Conservation (phyloP, 306 rosid genomes). For the Acacia crassicarpa region DNA sequence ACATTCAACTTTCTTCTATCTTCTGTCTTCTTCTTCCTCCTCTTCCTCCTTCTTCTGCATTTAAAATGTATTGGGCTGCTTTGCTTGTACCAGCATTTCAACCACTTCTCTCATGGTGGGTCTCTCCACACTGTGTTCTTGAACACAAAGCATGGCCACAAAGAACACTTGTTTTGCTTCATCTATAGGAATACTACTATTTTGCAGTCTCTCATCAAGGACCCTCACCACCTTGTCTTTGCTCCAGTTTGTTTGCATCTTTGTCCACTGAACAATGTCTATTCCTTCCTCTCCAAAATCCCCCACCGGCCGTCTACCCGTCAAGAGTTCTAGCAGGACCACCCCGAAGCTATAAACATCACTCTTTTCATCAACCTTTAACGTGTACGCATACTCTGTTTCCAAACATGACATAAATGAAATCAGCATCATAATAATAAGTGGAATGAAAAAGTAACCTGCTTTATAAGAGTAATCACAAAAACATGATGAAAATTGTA, state of each 20-base stretch:
- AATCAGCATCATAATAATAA: not conserved
- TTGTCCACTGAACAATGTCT: slow-evolving; percentile 90
- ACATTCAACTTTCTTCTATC: slow-evolving; percentile 5
- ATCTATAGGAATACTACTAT: slow-evolving; percentile 47
- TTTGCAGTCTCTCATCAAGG: slow-evolving; percentile 54
- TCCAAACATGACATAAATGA: not conserved
- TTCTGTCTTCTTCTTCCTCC: not conserved
- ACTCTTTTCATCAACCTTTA: slow-evolving; percentile 81
- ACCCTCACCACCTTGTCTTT: slow-evolving; percentile 64
- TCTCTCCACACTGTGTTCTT: slow-evolving; percentile 83
- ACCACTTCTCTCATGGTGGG: slow-evolving; percentile 97
- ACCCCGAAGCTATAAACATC: slow-evolving; percentile 93
- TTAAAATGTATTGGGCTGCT: slow-evolving; percentile 61
- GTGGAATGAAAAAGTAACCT: not conserved
- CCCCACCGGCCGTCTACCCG: slow-evolving; percentile 76
- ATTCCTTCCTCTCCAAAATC: slow-evolving; percentile 87
- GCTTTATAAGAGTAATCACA: not conserved
- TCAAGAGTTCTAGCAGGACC: slow-evolving; percentile 71
- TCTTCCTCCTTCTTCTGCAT: slow-evolving; percentile 28
- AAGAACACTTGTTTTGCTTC: slow-evolving; percentile 82
- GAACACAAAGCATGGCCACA: slow-evolving; percentile 81
- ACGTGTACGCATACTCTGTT: slow-evolving; percentile 90
- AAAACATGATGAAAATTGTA: not conserved
- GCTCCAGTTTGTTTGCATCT: slow-evolving; percentile 57
- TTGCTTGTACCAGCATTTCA: slow-evolving; percentile 84